Evolutionary conservation across 169 alveolate species (phyloP), one percentile per base, ranked within the genome.

Genomic region (Plasmodium billcollinsi): DNA sequence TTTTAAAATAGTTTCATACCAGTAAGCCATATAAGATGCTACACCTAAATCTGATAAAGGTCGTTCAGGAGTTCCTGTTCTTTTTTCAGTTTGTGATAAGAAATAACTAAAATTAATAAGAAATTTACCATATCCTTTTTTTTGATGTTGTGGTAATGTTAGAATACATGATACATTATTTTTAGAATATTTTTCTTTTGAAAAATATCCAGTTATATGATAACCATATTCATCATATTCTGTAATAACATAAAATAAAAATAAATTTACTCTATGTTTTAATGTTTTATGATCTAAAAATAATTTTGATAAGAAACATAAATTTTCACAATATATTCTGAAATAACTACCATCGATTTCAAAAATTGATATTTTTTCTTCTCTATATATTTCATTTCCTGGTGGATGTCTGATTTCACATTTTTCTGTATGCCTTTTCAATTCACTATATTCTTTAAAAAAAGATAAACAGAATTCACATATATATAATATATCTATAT

Each of bases 261-360:
- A 98, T 21, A 95, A 88, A 50, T 83, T 92, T 15, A 96, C 98
- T 3, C 97, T 88, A 86, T 95, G 97, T 73, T 97, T 91, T 66
- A 98, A 93, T 45, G 98, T 98, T 93, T 98, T 98, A 94, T 98
- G 99, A 70, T 98, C 99, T 50, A 98, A 93, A 89, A 98, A 98
- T 15, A 98, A 96, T 92, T 98, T 98, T 2, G 99, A 92, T 15
- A 98, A 96, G 74, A 95, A 98, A 67, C 99, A 97, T 56, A 98
- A 91, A 85, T 98, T 98, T 93, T 98, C 99, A 85, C 99, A 97
- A 89, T 98, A 98, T 2, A 96, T 97, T 50, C 97, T 90, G 67
- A 98, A 96, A 71, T 95, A 91, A 43, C 94, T 96, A 4, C 99
- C 99, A 93, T 98, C 99, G 9, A 98, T 98, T 94, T 98, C 99